Conservation (phyloP, 129 eudicot species). For the Chrysanthemum lavandulifolium region DNA sequence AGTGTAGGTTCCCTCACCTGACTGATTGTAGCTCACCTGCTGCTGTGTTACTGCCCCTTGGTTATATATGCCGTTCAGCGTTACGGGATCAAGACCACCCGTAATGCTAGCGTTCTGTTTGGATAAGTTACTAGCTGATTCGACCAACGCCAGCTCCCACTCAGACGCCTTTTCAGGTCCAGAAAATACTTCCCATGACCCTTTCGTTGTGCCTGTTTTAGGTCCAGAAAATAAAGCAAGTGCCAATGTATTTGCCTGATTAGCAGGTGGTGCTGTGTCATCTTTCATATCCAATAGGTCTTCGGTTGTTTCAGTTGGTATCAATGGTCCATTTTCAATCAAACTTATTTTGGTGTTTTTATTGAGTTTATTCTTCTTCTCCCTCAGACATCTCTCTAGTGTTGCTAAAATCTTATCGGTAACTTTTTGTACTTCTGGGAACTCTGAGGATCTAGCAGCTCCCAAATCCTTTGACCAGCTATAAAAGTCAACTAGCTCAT, state of each 20-base stretch:
- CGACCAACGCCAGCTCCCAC: conserved; percentile 77
- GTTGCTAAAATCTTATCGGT: conserved; percentile 59
- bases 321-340: conserved; percentile 35
- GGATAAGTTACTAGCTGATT: conserved; percentile 48
- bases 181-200: background rate
- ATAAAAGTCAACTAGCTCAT: conserved; percentile 55
- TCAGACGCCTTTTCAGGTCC: conserved; percentile 47
- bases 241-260: conserved; percentile 32
- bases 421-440: conserved; percentile 59
- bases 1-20: background rate
- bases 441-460: conserved; percentile 57
- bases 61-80: conserved; percentile 67
- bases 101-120: conserved; percentile 43
- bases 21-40: conserved; percentile 15
- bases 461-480: conserved; percentile 74
- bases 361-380: conserved; percentile 47
- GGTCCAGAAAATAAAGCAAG: conserved; percentile 36
- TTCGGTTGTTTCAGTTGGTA: conserved; percentile 39
- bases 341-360: conserved; percentile 32
- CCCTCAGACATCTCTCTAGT: conserved; percentile 58
- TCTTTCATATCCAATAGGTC: conserved; percentile 59
- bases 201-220: conserved; percentile 29
- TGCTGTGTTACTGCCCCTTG: conserved; percentile 37
- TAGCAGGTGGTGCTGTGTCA: conserved; percentile 45
- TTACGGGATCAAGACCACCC: conserved; percentile 56